Evolutionary conservation across 805 yeast species (phyloP).

Genomic region (Ogataea corticis): DNA sequence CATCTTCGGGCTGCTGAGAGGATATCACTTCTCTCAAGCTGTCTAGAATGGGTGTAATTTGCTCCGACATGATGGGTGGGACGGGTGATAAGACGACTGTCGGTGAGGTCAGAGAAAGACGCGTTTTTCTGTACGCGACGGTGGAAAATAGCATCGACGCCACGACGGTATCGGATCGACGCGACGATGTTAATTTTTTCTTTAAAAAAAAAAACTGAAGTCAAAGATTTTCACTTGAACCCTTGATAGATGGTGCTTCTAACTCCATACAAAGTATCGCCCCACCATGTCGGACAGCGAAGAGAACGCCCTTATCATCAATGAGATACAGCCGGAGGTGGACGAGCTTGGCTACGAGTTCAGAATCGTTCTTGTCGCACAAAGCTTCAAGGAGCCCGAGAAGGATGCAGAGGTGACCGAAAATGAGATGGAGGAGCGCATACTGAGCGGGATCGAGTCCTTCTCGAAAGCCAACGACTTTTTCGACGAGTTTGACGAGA

Average conservation of each 20-base stretch:
- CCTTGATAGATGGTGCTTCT: too few species aligned
- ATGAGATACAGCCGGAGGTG: slow-evolving; percentile 22
- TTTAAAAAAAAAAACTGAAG: neutral
- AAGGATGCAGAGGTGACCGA: slow-evolving; percentile 34
- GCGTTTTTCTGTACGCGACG: slow-evolving; percentile 1
- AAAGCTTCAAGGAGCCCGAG: slow-evolving; percentile 20
- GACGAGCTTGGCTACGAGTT: slow-evolving; percentile 48
- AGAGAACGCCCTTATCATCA: slow-evolving; percentile 11
- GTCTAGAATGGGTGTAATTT: slow-evolving; percentile 15
- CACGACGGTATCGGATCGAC: neutral
- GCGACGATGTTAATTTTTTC: neutral
- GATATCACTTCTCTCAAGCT: slow-evolving; percentile 16
- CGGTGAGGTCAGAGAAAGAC: too few species aligned
- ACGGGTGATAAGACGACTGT: too few species aligned
- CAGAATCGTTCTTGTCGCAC: slow-evolving; percentile 44
- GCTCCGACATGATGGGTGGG: slow-evolving; percentile 15
- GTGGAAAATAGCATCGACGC: neutral
- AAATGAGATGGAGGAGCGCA: slow-evolving; percentile 48
- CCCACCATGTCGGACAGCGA: slow-evolving; percentile 5
- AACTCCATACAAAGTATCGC: neutral
- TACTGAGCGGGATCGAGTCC: slow-evolving; percentile 45
- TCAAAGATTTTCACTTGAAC: too few species aligned
- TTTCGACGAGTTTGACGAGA: slow-evolving; percentile 53
- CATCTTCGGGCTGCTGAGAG: neutral
- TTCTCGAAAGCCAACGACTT: slow-evolving; percentile 50